Evolutionary conservation across 2,329 filamentous ascomycete species (phyloP).

Genomic region (Aspergillus intermedius): DNA sequence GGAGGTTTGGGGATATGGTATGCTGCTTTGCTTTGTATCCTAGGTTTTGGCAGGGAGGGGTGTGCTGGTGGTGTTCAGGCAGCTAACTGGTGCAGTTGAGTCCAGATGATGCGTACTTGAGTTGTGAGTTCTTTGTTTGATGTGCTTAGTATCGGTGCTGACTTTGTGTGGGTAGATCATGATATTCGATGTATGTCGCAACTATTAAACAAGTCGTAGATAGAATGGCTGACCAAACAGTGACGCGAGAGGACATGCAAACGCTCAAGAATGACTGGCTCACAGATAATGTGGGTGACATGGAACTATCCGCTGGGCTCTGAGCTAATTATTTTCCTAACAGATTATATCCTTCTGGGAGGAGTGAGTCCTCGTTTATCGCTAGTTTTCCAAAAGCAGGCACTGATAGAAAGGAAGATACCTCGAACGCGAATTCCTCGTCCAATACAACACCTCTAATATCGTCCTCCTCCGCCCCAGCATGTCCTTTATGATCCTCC

Average conservation of each 20-base stretch:
- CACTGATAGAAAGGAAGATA: conserved; percentile 44
- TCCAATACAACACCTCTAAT: conserved; percentile 70
- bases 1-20: conserved; percentile 32
- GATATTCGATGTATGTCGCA: conserved; percentile 56
- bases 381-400: neutral
- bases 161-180: conserved; percentile 44
- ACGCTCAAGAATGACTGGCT: conserved; percentile 89
- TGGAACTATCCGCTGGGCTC: neutral
- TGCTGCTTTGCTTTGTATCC: conserved; percentile 9
- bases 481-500: conserved; percentile 88
- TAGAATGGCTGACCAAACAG: conserved; percentile 37
- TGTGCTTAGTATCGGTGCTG: neutral
- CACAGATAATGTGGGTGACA: conserved; percentile 72
- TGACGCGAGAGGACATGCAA: conserved; percentile 84
- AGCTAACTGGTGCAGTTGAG: conserved; percentile 35
- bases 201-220: neutral
- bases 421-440: conserved; percentile 82
- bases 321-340: conserved; percentile 1
- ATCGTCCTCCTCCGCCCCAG: conserved; percentile 87
- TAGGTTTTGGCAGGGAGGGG: neutral
- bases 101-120: conserved; percentile 63
- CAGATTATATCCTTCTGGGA: conserved; percentile 97
- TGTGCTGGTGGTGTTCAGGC: neutral
- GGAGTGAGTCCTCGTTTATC: conserved; percentile 54
- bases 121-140: conserved; percentile 50